phyloP scores from a whole-genome alignment of 768 basidiomycete species.

The Pulveroboletus frians region DNA sequence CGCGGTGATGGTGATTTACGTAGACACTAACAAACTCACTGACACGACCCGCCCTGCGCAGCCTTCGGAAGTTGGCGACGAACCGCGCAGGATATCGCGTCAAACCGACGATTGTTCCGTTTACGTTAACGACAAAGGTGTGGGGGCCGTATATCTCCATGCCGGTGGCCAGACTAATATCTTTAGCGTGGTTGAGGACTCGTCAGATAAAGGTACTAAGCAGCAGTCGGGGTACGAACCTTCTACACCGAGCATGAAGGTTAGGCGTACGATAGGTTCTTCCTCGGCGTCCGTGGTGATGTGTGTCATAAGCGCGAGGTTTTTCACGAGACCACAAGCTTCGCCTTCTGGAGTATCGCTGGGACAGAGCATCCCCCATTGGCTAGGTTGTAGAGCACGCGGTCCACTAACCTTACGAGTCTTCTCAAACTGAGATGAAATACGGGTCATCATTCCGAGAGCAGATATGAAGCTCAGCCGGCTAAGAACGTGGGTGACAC shows the following conservation, averaged over 20 bases:
- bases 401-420: constrained; percentile 98
- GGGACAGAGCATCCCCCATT: constrained; percentile 98
- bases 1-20: constrained; percentile 90
- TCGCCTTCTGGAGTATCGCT: constrained; percentile 99
- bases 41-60: constrained; percentile 85
- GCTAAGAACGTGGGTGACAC: constrained; percentile 95
- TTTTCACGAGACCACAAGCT: constrained; percentile 97
- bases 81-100: constrained; percentile 83
- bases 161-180: constrained; percentile 88
- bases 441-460: constrained; percentile 99
- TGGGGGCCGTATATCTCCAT: constrained; percentile 93
- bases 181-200: constrained; percentile 36
- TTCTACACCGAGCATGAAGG: constrained; percentile 96
- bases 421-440: constrained; percentile 98
- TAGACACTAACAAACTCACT: constrained; percentile 97
- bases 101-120: constrained; percentile 92
- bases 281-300: constrained; percentile 99
- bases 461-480: constrained; percentile 95
- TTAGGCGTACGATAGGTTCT: constrained; percentile 82
- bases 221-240: constrained; percentile 42
- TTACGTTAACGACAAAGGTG: constrained; percentile 94
- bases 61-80: constrained; percentile 84
- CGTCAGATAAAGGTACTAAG: constrained; percentile 7
- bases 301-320: constrained; percentile 98
- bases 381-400: constrained; percentile 92